These are phyloP conservation scores for Micractinium sp. DNA, from an alignment of 139 green algal species.

Conservation along the genomic window DNA sequence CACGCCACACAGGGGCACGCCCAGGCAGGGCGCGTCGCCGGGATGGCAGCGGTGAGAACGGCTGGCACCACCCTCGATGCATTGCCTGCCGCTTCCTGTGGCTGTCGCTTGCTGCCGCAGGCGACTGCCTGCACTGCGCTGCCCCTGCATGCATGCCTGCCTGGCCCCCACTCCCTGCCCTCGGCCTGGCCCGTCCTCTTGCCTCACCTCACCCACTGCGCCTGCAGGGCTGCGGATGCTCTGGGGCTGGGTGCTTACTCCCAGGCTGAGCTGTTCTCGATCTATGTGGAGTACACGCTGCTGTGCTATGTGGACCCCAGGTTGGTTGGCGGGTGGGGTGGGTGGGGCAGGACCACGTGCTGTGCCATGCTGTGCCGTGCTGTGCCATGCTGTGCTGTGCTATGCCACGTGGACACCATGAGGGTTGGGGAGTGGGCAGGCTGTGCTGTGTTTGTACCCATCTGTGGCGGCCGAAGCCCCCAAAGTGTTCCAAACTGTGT, in stretches of 20 bases:
- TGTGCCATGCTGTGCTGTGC: too few relatives aligned
- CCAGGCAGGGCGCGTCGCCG: neutral
- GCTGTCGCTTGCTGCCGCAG: neutral
- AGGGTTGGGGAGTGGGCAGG: too few relatives aligned
- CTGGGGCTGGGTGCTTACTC: conserved; percentile 27
- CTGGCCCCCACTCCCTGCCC: neutral
- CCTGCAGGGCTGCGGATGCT: conserved; percentile 5
- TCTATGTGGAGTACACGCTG: conserved; percentile 46
- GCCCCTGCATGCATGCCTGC: neutral
- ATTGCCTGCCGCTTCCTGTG: neutral
- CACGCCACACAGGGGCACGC: neutral
- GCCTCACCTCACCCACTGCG: neutral
- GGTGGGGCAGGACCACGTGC: too few relatives aligned
- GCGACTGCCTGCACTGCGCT: neutral
- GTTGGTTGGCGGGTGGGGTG: neutral
- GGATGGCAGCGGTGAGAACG: conserved; percentile 20
- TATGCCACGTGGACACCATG: neutral
- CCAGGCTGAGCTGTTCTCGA: conserved; percentile 26
- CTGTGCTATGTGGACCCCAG: conserved; percentile 40
- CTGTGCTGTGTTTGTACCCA: too few relatives aligned
- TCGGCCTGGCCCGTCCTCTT: neutral
- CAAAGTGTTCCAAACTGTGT: too few relatives aligned
- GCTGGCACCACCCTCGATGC: too few relatives aligned
- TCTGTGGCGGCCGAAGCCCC: too few relatives aligned
- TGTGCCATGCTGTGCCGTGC: too few relatives aligned